Percentiles rank a stretch among this genome's conserved stretches.
These are phyloP conservation scores for Chiua virens DNA, from an alignment of 768 basidiomycete genomes.

Conservation along the genomic window DNA sequence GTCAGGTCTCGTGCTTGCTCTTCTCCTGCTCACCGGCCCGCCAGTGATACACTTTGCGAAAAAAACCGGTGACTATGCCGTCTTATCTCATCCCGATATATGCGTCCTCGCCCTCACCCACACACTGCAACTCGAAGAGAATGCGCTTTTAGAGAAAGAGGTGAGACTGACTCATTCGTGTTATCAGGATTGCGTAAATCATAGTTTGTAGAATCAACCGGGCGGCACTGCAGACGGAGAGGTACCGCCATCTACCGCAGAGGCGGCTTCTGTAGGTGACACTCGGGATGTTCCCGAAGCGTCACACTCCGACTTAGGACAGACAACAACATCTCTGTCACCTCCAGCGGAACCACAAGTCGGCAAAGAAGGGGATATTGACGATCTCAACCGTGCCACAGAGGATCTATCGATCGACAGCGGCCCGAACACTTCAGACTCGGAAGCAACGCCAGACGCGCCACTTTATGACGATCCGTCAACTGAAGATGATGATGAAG, in stretches of 20 bases:
- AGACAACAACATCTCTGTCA: conserved; percentile 1
- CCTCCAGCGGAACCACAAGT: neutral
- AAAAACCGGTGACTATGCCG: conserved; percentile 94
- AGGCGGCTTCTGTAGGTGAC: conserved; percentile 2
- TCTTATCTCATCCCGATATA: conserved; percentile 88
- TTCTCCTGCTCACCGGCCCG: conserved; percentile 15
- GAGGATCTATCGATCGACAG: conserved; percentile 14
- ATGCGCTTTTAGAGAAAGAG: conserved; percentile 23
- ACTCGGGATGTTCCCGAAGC: neutral
- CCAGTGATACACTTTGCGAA: conserved; percentile 89
- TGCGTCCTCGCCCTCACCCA: conserved; percentile 88
- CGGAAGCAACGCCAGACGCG: conserved; percentile 21
- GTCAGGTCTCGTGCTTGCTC: neutral
- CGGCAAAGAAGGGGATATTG: neutral
- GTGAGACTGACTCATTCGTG: conserved; percentile 17
- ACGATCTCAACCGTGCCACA: conserved; percentile 12
- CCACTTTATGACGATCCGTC: conserved; percentile 75
- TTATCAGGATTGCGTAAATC: neutral
- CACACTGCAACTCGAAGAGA: conserved; percentile 62
- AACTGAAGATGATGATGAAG: conserved; percentile 76
- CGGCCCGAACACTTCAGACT: conserved; percentile 8
- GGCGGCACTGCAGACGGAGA: neutral
- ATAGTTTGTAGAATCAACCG: conserved; percentile 7
- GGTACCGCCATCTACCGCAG: neutral
- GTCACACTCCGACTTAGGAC: neutral